Conservation (phyloP, 345 rosid species). For the Reutealis trisperma region DNA sequence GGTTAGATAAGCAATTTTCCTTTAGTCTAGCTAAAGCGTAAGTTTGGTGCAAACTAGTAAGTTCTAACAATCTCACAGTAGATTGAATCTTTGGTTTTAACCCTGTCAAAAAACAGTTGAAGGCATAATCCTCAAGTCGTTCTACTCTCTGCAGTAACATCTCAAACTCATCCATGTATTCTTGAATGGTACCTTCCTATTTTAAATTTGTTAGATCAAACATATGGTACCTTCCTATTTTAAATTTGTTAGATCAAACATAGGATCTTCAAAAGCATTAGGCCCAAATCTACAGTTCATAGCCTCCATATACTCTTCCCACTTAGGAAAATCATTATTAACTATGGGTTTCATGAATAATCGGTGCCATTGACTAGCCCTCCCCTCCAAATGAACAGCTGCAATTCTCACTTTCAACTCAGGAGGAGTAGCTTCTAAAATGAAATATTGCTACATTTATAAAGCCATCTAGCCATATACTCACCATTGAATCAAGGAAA, state of each 20-base stretch:
- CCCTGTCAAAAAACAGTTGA: background rate
- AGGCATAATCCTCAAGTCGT: background rate
- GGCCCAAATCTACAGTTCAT: background rate
- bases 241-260: too few species aligned
- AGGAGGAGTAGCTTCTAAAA: too few species aligned
- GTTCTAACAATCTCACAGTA: background rate
- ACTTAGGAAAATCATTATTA: too few species aligned
- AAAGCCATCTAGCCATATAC: too few species aligned
- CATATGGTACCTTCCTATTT: too few species aligned
- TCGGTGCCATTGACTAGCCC: too few species aligned
- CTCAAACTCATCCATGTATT: background rate
- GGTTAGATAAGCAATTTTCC: too few species aligned
- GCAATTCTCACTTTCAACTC: too few species aligned
- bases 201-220: background rate
- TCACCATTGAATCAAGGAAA: too few species aligned
- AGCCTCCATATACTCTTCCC: background rate
- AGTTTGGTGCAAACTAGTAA: background rate
- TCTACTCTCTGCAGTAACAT: background rate
- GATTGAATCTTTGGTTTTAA: background rate
- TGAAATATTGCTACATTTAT: too few species aligned
- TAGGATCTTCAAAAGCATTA: background rate
- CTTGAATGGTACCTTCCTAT: background rate
- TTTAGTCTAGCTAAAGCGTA: background rate
- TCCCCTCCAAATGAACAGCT: too few species aligned
- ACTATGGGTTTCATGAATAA: too few species aligned